Evolutionary conservation across 2,329 filamentous ascomycete genomes (phyloP), one percentile per base, ranked within the genome.

Genomic region (Akanthomyces dipterigenus): DNA sequence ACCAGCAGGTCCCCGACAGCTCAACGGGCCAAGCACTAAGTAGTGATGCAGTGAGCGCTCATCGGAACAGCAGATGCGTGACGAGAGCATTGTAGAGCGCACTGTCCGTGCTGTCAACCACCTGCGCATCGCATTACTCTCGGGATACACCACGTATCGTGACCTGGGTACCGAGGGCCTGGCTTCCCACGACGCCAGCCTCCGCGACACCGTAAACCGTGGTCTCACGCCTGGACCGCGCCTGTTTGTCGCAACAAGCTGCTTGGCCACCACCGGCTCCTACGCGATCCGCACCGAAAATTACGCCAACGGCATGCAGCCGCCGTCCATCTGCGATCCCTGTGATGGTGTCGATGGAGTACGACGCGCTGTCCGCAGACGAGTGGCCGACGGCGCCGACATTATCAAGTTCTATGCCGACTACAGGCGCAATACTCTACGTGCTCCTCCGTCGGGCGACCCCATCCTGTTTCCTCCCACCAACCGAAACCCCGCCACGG

Each of bases 111-210:
- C 80, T 0, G 78, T 79, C 8, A 81, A 83, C 63, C 79, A 84
- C 64, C 77, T 77, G 63, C 79, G 78, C 49, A 74, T 76, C 0
- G 82, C 80, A 1, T 73, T 87, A 11, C 70, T 81, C 22, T 81
- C 83, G 0, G 84, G 83, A 7, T 86, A 81, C 72, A 87, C 82
- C 0, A 84, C 82, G 2, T 84, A 83, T 68, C 75, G 82, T 48
- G 82, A 85, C 67, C 74, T 84, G 0, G 81, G 82, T 16, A 81
- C 80, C 3, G 82, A 85, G 66, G 76, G 77, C 0, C 74, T 83
- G 63, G 72, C 75, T 31, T 76, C 78, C 42, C 76, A 77, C 31
- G 82, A 85, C 67, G 76, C 76, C 43, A 77, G 77, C 59, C 69
- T 85, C 3, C 76, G 82, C 11, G 80, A 85, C 67, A 76, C 78